Evolutionary conservation across 2,329 filamentous ascomycete species (phyloP), one percentile per base, ranked within the genome.

Genomic region (Plectosphaerella plurivora): DNA sequence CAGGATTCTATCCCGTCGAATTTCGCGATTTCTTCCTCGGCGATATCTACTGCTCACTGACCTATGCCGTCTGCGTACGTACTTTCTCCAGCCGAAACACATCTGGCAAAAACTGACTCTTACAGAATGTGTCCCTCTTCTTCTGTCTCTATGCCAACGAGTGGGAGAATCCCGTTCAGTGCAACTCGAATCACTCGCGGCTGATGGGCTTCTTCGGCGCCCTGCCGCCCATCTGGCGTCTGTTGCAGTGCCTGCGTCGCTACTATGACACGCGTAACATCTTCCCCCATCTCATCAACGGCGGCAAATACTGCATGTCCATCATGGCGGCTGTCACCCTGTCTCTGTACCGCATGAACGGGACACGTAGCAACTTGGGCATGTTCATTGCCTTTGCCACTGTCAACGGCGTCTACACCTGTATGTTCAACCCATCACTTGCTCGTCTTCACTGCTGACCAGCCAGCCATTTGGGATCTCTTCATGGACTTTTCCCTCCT

Each of bases 21-120:
- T 99, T 97, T 67, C 84, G 92, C 53, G 94, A 99, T 69, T 97
- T 99, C 72, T 97, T 97, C 69, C 79, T 97, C 0, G 94, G 94
- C 50, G 94, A 99, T 66, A 97, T 97, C 78, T 96, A 96, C 69
- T 97, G 93, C 70, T 97, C 94, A 3, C 77, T 96, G 52, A 96
- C 92, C 6, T 99, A 99, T 68, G 82, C 87, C 15, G 89, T 90
- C 70, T 87, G 89, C 55, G 89, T 93, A 77, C 74, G 88, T 82
- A 22, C 16, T 3, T 15, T 9, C 3, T 3, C 1, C 2, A 14
- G 4, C 4, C 1, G 15, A 4, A 4, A 3, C 14, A 15, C 18
- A n/a, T n/a, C 22, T 35, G 5, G 49, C n/a, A 20, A 25, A 16
- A 4, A 35, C n/a, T 57, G 20, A 53, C 33, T 1, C 5, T 4